A percentile compares a stretch with the other conserved stretches of the same genome.
These are phyloP conservation scores for Saccharomycopsis selenospora DNA, from an alignment of 805 yeast genomes.

Conservation along the genomic window DNA sequence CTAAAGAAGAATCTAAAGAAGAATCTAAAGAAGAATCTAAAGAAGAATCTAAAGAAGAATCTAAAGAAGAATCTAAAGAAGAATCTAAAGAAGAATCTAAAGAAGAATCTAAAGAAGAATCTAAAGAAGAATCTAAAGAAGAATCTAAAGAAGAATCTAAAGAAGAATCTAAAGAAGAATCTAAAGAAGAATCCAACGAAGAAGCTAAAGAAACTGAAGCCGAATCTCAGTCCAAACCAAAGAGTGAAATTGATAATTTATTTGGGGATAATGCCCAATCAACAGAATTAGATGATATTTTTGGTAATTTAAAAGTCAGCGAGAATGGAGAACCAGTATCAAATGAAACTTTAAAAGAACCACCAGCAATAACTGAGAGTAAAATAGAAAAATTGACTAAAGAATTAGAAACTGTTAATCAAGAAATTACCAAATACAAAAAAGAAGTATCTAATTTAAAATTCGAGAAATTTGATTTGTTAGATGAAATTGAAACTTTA, in stretches of 20 bases:
- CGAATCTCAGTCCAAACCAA: too few species aligned
- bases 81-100: slow-evolving; percentile 19
- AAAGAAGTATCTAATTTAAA: slow-evolving; percentile 30
- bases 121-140: slow-evolving; percentile 16
- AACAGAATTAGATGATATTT: slow-evolving; percentile 13
- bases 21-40: slow-evolving; percentile 13
- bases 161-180: slow-evolving; percentile 14
- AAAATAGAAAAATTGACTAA: slow-evolving; percentile 28
- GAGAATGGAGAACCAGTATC: background rate
- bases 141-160: slow-evolving; percentile 16
- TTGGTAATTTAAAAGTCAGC: slow-evolving; percentile 9
- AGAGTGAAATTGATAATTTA: slow-evolving; percentile 8
- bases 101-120: slow-evolving; percentile 19
- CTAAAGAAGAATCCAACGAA: slow-evolving; percentile 23
- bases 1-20: slow-evolving; percentile 14
- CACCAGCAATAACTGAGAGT: background rate
- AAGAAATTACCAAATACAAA: slow-evolving; percentile 33
- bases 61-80: slow-evolving; percentile 26
- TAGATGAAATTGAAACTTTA: slow-evolving; percentile 30
- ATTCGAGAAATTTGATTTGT: slow-evolving; percentile 31
- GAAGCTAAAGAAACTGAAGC: slow-evolving; percentile 28
- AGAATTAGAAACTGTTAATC: slow-evolving; percentile 30
- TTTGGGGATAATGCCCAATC: slow-evolving; percentile 9
- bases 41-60: slow-evolving; percentile 48
- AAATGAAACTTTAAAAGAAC: background rate